phyloP scores from a whole-genome alignment of 306 rosid species.

The Prunus persica region Prunus_persica_NCBIv2 NC_034016.1:11703001-11703500 shows the following conservation, averaged over 20 bases:
- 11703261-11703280: constrained; percentile 8
- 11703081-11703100: neutral
- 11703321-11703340: constrained; percentile 18
- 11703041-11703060: neutral
- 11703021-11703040: neutral
- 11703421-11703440: constrained; percentile 34
- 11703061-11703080: neutral
- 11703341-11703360: constrained; percentile 57
- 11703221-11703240: neutral
- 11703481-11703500: neutral
- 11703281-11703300: neutral
- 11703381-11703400: constrained; percentile 78
- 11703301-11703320: neutral
- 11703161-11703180: neutral
- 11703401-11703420: constrained; percentile 86
- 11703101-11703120: neutral
- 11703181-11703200: neutral
- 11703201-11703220: neutral
- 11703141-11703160: neutral
- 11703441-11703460: constrained; percentile 23
- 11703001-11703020: neutral
- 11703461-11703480: constrained; percentile 7
- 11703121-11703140: neutral
- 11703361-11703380: constrained; percentile 32
- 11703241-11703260: neutral